Base-by-base conservation (phyloP, 164 flowering plant species). In the Liquidambar formosana region DNA sequence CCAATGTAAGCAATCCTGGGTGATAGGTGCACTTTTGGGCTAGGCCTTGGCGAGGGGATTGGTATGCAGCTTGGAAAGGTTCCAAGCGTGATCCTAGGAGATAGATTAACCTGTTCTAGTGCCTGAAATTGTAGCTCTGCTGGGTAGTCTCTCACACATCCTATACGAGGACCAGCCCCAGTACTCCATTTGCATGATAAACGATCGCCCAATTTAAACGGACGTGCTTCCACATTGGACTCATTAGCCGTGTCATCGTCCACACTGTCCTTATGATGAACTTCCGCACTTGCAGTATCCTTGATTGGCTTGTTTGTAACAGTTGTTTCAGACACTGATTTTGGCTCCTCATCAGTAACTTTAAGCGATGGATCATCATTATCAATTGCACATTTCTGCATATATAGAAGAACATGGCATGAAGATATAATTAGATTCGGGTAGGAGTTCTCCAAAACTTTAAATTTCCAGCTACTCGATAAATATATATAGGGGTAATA, bases 321-420 rank as follows among this genome's bases (percentile, higher is more conserved):
- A 54, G 0, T 54, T 54, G 21, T 27, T 1, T 23, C 60, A 5
- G 38, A 57, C 60, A 8, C 58, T 54, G 51, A 10, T 21, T 63
- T 51, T 13, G 48, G 51, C 8, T 51, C 72, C 14, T 59, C 43
- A 16, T 59, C 49, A 1, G 13, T 45, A 5, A 4, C 23, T 41
- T 58, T 58, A 25, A 23, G 23, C 1, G 74, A 65, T 12, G 62
- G 77, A 9, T 33, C 44, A 18, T 77, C 87, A 59, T 84, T 85
- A 46, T 84, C 83, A 16, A 77, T 59, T 14, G 87, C 33, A 69
- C 57, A 76, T 54, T 64, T 80, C 87, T 81, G 81, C 58, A 56
- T 21, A 10, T 10, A 62, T 15, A 61, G 53, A 61, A 33, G 4
- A 43, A 23, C 45, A 1, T 28, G 5, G 8, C 28, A 33, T 26